Conservation (phyloP, 768 basidiomycete genomes). For the Melanogaster broomeanus region DNA sequence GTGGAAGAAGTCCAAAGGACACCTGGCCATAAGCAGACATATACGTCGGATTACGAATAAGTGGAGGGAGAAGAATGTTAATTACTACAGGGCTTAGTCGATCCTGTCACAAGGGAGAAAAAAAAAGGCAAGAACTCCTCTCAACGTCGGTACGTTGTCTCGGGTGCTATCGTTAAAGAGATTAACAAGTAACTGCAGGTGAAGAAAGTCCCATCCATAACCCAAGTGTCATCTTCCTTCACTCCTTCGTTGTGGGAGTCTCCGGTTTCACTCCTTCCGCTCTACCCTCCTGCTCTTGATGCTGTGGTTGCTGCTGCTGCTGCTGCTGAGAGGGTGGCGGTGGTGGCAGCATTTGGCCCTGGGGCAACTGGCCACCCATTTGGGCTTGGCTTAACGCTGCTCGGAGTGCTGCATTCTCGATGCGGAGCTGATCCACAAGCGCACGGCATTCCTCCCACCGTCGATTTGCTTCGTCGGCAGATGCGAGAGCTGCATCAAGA, state of each 20-base stretch:
- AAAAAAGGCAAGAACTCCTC: slow-evolving; percentile 1
- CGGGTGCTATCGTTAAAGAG: slow-evolving; percentile 5
- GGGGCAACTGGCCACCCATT: slow-evolving; percentile 29
- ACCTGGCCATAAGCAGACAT: slow-evolving; percentile 2
- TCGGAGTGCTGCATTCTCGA: slow-evolving; percentile 79
- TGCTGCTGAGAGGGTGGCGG: slow-evolving; percentile 20
- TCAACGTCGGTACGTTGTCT: slow-evolving; percentile 12
- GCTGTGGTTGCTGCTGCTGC: slow-evolving; percentile 17
- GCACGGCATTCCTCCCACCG: slow-evolving; percentile 92
- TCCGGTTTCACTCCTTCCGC: slow-evolving; percentile 31
- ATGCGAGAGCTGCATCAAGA: slow-evolving; percentile 82
- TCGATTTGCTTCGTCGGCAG: slow-evolving; percentile 85
- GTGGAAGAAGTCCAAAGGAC: not conserved
- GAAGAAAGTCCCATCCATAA: not conserved
- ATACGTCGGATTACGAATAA: not conserved
- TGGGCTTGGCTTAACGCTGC: slow-evolving; percentile 59
- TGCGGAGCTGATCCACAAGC: slow-evolving; percentile 82
- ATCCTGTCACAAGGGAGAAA: not conserved
- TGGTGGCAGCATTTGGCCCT: slow-evolving; percentile 27
- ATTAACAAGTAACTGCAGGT: slow-evolving; percentile 5
- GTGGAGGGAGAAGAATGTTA: not conserved
- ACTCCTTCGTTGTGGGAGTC: slow-evolving; percentile 25
- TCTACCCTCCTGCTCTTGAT: slow-evolving; percentile 19
- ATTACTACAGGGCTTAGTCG: slow-evolving; percentile 14
- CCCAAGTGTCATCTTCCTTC: not conserved